These are phyloP conservation scores for Zygotorulaspora sp. DNA, from an alignment of 805 yeast genomes.

Conservation along the genomic window DNA sequence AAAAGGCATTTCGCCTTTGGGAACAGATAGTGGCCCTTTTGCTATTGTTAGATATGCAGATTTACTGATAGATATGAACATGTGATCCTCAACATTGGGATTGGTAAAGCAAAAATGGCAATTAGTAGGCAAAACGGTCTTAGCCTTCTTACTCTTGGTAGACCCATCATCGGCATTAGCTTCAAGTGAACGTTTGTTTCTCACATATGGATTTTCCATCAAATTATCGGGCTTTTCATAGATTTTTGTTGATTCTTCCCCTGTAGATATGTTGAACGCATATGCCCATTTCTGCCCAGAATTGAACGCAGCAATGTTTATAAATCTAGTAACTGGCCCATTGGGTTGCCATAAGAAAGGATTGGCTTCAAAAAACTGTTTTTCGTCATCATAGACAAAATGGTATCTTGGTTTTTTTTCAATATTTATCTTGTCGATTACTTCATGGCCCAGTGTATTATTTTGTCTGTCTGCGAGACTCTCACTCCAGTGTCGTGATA, in stretches of 20 bases:
- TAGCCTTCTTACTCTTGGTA: slow-evolving; percentile 28
- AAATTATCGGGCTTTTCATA: slow-evolving; percentile 25
- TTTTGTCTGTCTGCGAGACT: slow-evolving; percentile 44
- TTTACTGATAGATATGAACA: slow-evolving; percentile 72
- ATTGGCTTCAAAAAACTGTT: slow-evolving; percentile 48
- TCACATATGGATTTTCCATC: slow-evolving; percentile 34
- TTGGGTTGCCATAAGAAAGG: slow-evolving; percentile 55
- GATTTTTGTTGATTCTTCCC: slow-evolving; percentile 24
- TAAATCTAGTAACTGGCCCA: slow-evolving; percentile 51
- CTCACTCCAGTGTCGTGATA: slow-evolving; percentile 60
- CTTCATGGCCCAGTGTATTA: slow-evolving; percentile 42
- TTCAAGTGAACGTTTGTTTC: slow-evolving; percentile 11
- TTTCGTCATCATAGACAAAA: slow-evolving; percentile 44
- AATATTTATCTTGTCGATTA: slow-evolving; percentile 46
- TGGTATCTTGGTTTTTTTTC: slow-evolving; percentile 59
- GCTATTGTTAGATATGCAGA: slow-evolving; percentile 68
- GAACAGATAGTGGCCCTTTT: slow-evolving; percentile 74
- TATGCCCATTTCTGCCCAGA: slow-evolving; percentile 63
- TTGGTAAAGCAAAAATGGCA: slow-evolving; percentile 86
- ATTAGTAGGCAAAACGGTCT: slow-evolving; percentile 48
- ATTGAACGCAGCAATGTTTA: slow-evolving; percentile 60
- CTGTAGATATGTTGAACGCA: slow-evolving; percentile 52
- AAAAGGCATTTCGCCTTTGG: slow-evolving; percentile 46
- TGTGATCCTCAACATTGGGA: slow-evolving; percentile 70
- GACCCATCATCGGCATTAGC: slow-evolving; percentile 8